Base-by-base conservation (phyloP, 2,329 filamentous ascomycete species). In the Cryphonectria nitschkei region DNA sequence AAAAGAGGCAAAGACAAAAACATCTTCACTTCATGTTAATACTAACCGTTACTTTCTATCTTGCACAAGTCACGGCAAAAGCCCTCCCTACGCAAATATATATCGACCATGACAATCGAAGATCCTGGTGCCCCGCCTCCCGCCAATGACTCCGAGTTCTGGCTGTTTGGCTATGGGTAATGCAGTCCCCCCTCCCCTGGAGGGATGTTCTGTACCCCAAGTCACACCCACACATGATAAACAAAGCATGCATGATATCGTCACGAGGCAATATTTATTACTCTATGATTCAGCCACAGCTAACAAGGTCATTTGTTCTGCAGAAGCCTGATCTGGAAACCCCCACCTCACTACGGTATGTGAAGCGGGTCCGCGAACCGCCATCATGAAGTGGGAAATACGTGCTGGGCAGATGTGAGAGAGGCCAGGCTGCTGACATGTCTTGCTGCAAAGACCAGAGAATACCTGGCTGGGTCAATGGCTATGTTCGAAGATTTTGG, bases 281-380 rank as follows among this genome's bases (percentile, higher is more conserved):
- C 1, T 50, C 9, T 50, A n/a, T 50, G 22, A 50, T n/a, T 50
- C 61, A 67, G 54, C 41, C 56, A 67, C 52, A 64, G 64, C 11
- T 71, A 14, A 68, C 56, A 26, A 43, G 32, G 6, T 50, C 43
- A 16, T 50, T 50, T 2, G 8, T n/a, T 50, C 61, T 65, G 54
- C 74, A 96, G 95, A 83, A 97, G 94, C 80, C 83, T 99, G 79
- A 98, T 99, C 77, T 99, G 95, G 95, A 99, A 98, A 81, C 95
- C 96, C 70, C 96, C 96, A 73, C 96, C 96, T 75, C 93, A 97
- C 79, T 98, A 92, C 80, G 95, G 95, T 98, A 90, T 73, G 46
- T 50, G 80, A 72, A 65, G 22, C 19, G 16, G 19, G 11, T 32
- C 14, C 26, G 37, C 22, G 26, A 32, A 58, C 16, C 14, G 9